Evolutionary conservation across 1,139 yeast genomes (phyloP), one percentile per base, ranked within the genome.

Genomic region (Hansenula lynferdii): DNA sequence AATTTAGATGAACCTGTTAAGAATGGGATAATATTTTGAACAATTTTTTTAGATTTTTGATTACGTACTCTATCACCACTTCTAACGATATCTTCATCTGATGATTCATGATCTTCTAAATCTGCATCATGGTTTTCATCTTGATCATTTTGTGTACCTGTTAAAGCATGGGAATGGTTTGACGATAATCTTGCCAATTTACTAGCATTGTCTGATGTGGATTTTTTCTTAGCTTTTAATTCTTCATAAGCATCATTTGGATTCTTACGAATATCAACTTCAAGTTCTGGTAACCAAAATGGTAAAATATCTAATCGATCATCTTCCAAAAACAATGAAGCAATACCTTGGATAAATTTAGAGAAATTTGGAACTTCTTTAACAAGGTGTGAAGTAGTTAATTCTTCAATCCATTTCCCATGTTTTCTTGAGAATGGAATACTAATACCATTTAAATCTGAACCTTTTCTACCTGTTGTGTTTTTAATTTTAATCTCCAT

Each of bases 201-300:
- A 18, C 62, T 60, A 21, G 62, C 49, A 56, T 75, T 67, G 39
- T 72, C 76, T 38, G 64, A 65, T 39, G 73, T 69, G 37, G 66
- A 65, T 39, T 67, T 60, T 38, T 63, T 52, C 47, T 67, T 70
- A 39, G 59, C 60, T 47, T 67, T 65, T 46, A 73, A 73, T 46
- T 77, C 78, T 42, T 75, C 78, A 51, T 77, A 80, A 1, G 87
- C 87, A 51, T 80, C 84, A 48, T 77, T 78, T 16, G 94, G 94
- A 51, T 83, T 83, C 47, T 75, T 75, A 50, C 86, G 75, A 49
- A 84, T 81, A 54, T 85, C 96, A 41, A 69, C 71, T 57, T 92
- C 97, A 52, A 92, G 69, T 47, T 90, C 97, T 45, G 94, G 87
- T 51, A 87, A 72, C 98, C 98, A 92, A 61, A 87, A 85, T 38